phyloP scores from a whole-genome alignment of 768 basidiomycete species.

The Suillus weaverae region DNA sequence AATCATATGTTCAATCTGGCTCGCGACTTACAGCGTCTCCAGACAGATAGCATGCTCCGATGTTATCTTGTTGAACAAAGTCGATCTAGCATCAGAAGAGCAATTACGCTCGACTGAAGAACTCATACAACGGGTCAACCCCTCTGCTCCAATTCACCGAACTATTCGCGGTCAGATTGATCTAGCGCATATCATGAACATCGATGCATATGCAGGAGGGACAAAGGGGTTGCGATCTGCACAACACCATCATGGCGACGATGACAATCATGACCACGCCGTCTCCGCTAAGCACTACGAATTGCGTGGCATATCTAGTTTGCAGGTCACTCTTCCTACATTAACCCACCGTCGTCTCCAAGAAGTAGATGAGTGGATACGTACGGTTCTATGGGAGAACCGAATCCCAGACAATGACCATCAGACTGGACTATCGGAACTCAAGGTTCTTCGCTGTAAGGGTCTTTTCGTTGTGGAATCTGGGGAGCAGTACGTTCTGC shows the following conservation, averaged over 20 bases:
- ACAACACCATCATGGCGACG: slow-evolving; percentile 33
- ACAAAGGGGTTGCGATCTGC: slow-evolving; percentile 24
- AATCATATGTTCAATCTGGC: background rate
- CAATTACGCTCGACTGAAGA: slow-evolving; percentile 50
- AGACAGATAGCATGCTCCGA: slow-evolving; percentile 96
- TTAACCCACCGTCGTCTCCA: slow-evolving; percentile 50
- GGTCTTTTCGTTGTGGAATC: slow-evolving; percentile 63
- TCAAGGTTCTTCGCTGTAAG: slow-evolving; percentile 85
- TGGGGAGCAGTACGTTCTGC: slow-evolving; percentile 72
- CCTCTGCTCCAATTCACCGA: slow-evolving; percentile 69
- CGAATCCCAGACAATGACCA: slow-evolving; percentile 39
- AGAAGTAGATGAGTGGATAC: slow-evolving; percentile 77
- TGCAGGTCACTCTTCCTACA: slow-evolving; percentile 68
- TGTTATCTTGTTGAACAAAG: slow-evolving; percentile 90
- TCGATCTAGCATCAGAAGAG: slow-evolving; percentile 61
- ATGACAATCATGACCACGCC: slow-evolving; percentile 31
- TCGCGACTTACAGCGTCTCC: slow-evolving; percentile 7
- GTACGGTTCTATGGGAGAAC: slow-evolving; percentile 80
- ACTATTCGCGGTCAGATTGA: slow-evolving; percentile 77
- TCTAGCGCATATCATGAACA: slow-evolving; percentile 72
- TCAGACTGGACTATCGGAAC: slow-evolving; percentile 13
- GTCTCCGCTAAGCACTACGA: slow-evolving; percentile 56
- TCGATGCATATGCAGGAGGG: slow-evolving; percentile 73
- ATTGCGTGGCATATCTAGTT: slow-evolving; percentile 78
- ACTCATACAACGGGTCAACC: slow-evolving; percentile 76